Base-by-base conservation (phyloP, 2,329 filamentous ascomycete species). In the Arachnomyces sp. region DNA sequence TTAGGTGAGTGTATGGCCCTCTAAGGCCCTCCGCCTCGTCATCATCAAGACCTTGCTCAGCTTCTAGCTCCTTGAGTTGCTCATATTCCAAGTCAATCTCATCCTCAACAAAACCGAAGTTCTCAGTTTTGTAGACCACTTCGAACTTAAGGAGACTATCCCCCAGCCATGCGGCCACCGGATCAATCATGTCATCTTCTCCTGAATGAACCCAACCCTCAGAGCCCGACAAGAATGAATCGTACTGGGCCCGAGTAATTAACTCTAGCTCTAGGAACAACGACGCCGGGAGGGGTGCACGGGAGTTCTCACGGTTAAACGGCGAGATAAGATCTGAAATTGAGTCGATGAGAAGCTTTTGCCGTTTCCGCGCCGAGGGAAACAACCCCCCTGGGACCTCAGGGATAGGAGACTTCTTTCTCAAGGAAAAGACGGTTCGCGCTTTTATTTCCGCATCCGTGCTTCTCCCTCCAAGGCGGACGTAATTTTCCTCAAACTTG, bases 391-490 rank as follows among this genome's bases (percentile, higher is more conserved):
- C 70, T 16, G 58, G 49, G 7, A 72, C 49, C 7, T 50, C 54
- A 6, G 54, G 54, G 7, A 56, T 45, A 1, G 55, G 53, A 2
- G 56, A 49, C 2, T 48, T 54, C 9, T 58, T 53, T 13, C 74
- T 72, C 1, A 88, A 61, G 43, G 81, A 74, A 55, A 70, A 86
- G 2, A 93, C 53, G 0, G 79, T 87, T 11, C 77, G 73, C 38
- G 75, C 67, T 44, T 77, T 77, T 48, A 93, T 80, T 0, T 73
- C 70, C 1, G 68, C 62, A 44, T 84, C 81, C 38, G 77, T 74
- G 13, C 82, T 84, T 20, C 83, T 74, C 2, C 81, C 79, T 31
- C 87, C 87, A 7, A 85, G 62, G 7, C 81, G 74, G 36, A 82
- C 64, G 42, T 88, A 79, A 1, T 76, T 71, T 0, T 64, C 59